These are phyloP conservation scores for Cronartium quercuum DNA, from an alignment of 1,284 basidiomycete genomes.

Conservation along the genomic window DNA sequence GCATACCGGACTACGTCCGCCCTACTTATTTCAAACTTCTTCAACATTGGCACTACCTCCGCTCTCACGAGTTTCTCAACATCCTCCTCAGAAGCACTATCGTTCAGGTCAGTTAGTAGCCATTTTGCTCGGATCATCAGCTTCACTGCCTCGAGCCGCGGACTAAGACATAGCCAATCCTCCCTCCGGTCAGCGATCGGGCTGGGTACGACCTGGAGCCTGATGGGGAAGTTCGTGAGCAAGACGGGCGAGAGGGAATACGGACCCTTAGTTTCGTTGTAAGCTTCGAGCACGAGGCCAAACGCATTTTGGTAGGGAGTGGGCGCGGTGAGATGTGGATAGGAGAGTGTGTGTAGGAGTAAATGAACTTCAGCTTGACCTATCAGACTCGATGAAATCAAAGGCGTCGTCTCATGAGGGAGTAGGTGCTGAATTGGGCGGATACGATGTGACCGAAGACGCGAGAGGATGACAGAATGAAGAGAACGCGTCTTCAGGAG, in stretches of 20 bases:
- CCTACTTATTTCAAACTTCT: background rate
- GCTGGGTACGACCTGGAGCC: background rate
- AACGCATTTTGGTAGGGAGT: background rate
- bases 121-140: background rate
- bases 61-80: background rate
- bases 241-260: background rate
- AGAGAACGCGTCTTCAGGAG: background rate
- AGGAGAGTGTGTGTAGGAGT: background rate
- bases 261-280: constrained; percentile 10
- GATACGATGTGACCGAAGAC: background rate
- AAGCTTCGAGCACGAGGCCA: constrained; percentile 14
- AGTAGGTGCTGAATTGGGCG: constrained; percentile 10
- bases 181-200: background rate
- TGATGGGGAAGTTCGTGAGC: no score
- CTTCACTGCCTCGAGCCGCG: background rate
- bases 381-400: constrained; percentile 22
- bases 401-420: constrained; percentile 6
- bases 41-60: background rate
- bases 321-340: background rate
- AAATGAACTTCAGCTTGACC: constrained; percentile 25
- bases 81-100: no score
- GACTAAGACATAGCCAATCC: background rate
- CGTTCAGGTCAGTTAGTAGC: background rate
- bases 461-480: background rate
- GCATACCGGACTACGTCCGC: background rate